Evolutionary conservation across 306 rosid species (phyloP).

Genomic region (Gastrolobium bilobum): DNA sequence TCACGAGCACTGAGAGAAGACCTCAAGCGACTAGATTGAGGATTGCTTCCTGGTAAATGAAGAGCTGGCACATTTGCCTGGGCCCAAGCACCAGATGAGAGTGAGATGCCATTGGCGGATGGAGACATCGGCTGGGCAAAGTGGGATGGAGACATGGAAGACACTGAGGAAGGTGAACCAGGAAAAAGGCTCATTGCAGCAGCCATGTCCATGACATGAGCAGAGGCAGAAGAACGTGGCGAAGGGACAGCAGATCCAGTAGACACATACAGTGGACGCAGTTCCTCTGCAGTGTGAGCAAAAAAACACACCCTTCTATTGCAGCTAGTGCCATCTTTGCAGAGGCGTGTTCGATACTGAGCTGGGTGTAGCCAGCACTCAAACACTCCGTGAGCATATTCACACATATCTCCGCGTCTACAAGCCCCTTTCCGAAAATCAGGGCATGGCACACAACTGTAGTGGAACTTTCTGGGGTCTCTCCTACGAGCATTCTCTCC

Average conservation of each 20-base stretch:
- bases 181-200: slow-evolving; percentile 82
- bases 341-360: slow-evolving; percentile 84
- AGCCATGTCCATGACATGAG: slow-evolving; percentile 87
- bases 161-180: slow-evolving; percentile 77
- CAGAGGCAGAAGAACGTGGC: slow-evolving; percentile 69
- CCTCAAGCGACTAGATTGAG: slow-evolving; percentile 85
- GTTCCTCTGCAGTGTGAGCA: slow-evolving; percentile 78
- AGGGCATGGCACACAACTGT: slow-evolving; percentile 93
- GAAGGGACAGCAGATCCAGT: slow-evolving; percentile 90
- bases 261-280: slow-evolving; percentile 77
- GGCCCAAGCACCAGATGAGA: slow-evolving; percentile 65
- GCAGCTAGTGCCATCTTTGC: slow-evolving; percentile 87
- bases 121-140: slow-evolving; percentile 85
- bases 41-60: slow-evolving; percentile 83
- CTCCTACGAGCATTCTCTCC: slow-evolving; percentile 96
- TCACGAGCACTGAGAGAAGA: slow-evolving; percentile 84
- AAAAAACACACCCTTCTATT: slow-evolving; percentile 86
- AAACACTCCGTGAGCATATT: slow-evolving; percentile 92
- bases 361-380: slow-evolving; percentile 99
- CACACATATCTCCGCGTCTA: slow-evolving; percentile 90
- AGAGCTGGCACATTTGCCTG: slow-evolving; percentile 87
- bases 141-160: slow-evolving; percentile 77
- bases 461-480: slow-evolving; percentile 87
- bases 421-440: slow-evolving; percentile 88
- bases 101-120: slow-evolving; percentile 67